A percentile compares a stretch with the other conserved stretches of the same genome.
phyloP scores from a whole-genome alignment of 768 basidiomycete genomes.

The Dacryopinax spathularia region DNA sequence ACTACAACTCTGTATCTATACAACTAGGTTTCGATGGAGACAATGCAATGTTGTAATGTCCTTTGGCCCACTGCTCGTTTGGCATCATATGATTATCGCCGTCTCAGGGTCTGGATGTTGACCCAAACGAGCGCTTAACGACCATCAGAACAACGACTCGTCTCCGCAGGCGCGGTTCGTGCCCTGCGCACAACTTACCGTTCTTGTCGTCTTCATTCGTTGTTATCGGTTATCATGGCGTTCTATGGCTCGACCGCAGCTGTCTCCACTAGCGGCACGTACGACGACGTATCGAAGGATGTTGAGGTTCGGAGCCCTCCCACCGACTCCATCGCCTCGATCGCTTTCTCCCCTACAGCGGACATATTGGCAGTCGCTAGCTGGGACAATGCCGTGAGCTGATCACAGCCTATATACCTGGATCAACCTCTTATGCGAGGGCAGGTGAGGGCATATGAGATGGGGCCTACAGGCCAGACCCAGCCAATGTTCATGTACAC shows the following conservation, averaged over 20 bases:
- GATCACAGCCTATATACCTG: not conserved
- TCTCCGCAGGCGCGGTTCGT: no score
- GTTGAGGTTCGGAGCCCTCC: slow-evolving; percentile 71
- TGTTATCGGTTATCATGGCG: slow-evolving; percentile 15
- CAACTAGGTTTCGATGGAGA: not conserved
- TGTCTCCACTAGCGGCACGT: slow-evolving; percentile 13
- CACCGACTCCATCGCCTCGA: slow-evolving; percentile 69
- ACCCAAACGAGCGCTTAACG: no score
- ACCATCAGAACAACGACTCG: no score
- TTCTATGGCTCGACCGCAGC: slow-evolving; percentile 10
- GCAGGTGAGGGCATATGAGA: not conserved
- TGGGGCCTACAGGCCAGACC: not conserved
- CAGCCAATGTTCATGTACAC: slow-evolving; percentile 24
- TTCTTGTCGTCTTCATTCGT: no score
- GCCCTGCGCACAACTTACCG: no score
- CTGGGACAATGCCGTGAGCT: slow-evolving; percentile 81
- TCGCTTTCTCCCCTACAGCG: slow-evolving; percentile 71
- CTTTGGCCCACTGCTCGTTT: not conserved
- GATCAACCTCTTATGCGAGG: not conserved
- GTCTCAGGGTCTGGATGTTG: no score
- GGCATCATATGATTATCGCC: no score
- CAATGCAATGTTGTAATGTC: not conserved
- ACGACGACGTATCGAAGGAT: slow-evolving; percentile 43
- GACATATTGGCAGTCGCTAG: slow-evolving; percentile 85
- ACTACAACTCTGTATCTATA: not conserved